phyloP scores from a whole-genome alignment of 2,329 filamentous ascomycete genomes.

The Ciborinia camelliae region DNA sequence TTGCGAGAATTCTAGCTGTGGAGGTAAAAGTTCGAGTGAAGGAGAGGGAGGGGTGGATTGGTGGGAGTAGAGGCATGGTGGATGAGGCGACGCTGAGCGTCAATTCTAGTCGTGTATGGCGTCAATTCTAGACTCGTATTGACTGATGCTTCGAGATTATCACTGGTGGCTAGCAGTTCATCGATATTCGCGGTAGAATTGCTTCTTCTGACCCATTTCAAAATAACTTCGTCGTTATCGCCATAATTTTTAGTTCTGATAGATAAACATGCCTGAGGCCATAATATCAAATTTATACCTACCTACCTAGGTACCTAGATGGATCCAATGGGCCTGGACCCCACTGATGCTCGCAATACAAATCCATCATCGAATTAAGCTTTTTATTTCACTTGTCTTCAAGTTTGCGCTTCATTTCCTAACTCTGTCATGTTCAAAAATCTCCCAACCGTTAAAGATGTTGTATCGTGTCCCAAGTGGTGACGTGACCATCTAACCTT shows the following conservation, averaged over 20 bases:
- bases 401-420: not conserved
- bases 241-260: conserved; percentile 6
- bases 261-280: conserved; percentile 4
- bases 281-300: not conserved
- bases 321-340: too few relatives aligned
- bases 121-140: not conserved
- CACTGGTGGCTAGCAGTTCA: not conserved
- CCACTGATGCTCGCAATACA: not conserved
- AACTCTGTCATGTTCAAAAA: not conserved
- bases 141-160: not conserved
- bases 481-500: not conserved
- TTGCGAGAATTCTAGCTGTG: conserved; percentile 34
- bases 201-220: not conserved
- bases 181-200: not conserved
- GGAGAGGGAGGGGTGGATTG: conserved; percentile 30
- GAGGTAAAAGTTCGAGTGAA: conserved; percentile 38
- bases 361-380: not conserved
- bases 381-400: too few relatives aligned
- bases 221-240: conserved; percentile 7
- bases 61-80: conserved; percentile 29
- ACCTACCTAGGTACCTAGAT: too few relatives aligned
- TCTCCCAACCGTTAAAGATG: not conserved
- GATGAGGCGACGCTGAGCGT: not conserved
- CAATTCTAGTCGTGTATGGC: not conserved
- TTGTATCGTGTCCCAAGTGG: conserved; percentile 8